Evolutionary conservation across 2,329 filamentous ascomycete species (phyloP).

Genomic region (Leptographium radiaticola): DNA sequence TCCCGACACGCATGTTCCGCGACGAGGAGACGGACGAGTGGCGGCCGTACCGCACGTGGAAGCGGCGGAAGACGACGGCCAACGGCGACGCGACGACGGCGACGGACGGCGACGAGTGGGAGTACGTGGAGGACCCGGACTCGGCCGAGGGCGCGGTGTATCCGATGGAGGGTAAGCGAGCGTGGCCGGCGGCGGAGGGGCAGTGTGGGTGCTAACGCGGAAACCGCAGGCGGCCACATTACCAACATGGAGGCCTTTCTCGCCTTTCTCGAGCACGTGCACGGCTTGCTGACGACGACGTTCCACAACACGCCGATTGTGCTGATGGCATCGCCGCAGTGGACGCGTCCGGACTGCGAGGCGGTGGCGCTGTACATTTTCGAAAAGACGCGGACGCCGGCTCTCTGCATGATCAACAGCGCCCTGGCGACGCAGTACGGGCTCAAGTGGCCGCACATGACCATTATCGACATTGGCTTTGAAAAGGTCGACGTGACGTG

Average conservation of each 20-base stretch:
- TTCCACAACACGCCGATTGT: constrained; percentile 95
- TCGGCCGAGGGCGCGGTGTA: constrained; percentile 83
- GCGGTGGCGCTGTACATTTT: constrained; percentile 88
- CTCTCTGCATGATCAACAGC: constrained; percentile 80
- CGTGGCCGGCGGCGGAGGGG: neutral
- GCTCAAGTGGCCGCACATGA: constrained; percentile 60
- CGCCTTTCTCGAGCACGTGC: constrained; percentile 82
- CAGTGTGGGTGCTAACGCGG: neutral
- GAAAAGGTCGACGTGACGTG: constrained; percentile 90
- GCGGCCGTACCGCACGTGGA: constrained; percentile 64
- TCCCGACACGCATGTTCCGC: constrained; percentile 90
- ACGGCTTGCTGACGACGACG: constrained; percentile 76
- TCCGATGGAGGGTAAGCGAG: constrained; percentile 42
- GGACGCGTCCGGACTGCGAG: constrained; percentile 81
- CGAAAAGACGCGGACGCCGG: constrained; percentile 90
- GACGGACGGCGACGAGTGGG: constrained; percentile 31
- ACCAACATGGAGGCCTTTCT: constrained; percentile 88
- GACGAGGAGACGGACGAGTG: constrained; percentile 67
- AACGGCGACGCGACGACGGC: constrained; percentile 11
- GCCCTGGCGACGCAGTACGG: constrained; percentile 81
- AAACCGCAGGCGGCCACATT: constrained; percentile 55
- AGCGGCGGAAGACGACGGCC: constrained; percentile 35
- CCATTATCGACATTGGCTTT: constrained; percentile 81
- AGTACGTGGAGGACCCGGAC: constrained; percentile 80
- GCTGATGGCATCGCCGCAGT: constrained; percentile 77